Percentiles rank a stretch among this genome's conserved stretches.
phyloP scores from a whole-genome alignment of 495 filamentous ascomycete species.

The Chaetomium cochliodes region DNA sequence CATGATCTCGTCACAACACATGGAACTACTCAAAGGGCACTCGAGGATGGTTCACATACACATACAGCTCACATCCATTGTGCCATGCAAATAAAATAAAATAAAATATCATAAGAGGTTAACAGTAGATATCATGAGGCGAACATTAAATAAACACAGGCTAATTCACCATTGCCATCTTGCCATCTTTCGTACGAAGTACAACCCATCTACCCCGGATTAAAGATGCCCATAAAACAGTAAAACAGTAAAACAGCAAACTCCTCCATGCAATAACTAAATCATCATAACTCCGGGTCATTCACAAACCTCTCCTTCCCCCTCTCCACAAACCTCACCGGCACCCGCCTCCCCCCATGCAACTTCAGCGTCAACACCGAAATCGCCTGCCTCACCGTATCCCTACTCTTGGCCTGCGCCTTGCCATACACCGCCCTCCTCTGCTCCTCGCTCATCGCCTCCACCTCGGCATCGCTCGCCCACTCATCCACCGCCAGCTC shows the following conservation, averaged over 20 bases:
- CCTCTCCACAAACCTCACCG: slow-evolving; percentile 60
- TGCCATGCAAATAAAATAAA: too few species aligned
- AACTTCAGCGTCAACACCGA: slow-evolving; percentile 64
- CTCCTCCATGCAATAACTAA: neutral
- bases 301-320: slow-evolving; percentile 60
- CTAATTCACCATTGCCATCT: too few species aligned
- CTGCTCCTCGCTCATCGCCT: slow-evolving; percentile 49
- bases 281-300: slow-evolving; percentile 33
- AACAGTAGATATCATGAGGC: too few species aligned
- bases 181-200: too few species aligned
- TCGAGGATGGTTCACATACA: too few species aligned
- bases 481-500: slow-evolving; percentile 63
- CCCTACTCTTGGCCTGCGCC: slow-evolving; percentile 50
- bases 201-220: too few species aligned
- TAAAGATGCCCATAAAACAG: too few species aligned
- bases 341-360: slow-evolving; percentile 52
- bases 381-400: slow-evolving; percentile 48
- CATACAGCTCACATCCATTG: too few species aligned
- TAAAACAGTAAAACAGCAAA: neutral
- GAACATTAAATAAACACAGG: too few species aligned
- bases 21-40: too few species aligned
- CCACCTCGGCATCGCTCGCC: slow-evolving; percentile 61
- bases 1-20: neutral
- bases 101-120: too few species aligned
- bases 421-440: slow-evolving; percentile 52